Evolutionary conservation across 306 rosid genomes (phyloP).

Genomic region (Oemleria cerasiformis): DNA sequence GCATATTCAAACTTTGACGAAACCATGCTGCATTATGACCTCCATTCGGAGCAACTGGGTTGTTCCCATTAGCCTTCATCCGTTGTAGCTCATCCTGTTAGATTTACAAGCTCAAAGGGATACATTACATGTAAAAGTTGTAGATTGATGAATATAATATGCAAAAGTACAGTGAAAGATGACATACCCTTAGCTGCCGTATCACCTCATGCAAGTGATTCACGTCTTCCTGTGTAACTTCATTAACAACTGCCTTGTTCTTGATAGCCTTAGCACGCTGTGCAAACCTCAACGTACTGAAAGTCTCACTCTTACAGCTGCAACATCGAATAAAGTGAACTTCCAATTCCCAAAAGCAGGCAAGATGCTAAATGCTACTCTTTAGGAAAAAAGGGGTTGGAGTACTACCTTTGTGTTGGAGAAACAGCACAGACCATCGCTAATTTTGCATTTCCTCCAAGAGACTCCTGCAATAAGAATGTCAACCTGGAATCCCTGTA

Average conservation of each 20-base stretch:
- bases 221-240: slow-evolving; percentile 85
- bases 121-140: slow-evolving; percentile 19
- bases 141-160: slow-evolving; percentile 17
- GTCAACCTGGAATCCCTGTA: slow-evolving; percentile 97
- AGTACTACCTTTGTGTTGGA: slow-evolving; percentile 76
- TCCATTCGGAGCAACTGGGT: slow-evolving; percentile 55
- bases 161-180: slow-evolving; percentile 17
- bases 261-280: slow-evolving; percentile 94
- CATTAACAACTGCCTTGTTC: slow-evolving; percentile 97
- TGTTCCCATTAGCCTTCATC: slow-evolving; percentile 61
- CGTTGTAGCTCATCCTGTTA: slow-evolving; percentile 89
- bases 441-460: slow-evolving; percentile 96
- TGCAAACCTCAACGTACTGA: slow-evolving; percentile 96
- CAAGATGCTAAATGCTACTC: slow-evolving; percentile 11
- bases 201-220: slow-evolving; percentile 89
- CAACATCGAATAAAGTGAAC: slow-evolving; percentile 32
- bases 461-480: slow-evolving; percentile 93
- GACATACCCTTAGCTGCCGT: slow-evolving; percentile 81
- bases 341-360: slow-evolving; percentile 16
- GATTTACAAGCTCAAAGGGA: slow-evolving; percentile 26
- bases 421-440: slow-evolving; percentile 99
- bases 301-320: slow-evolving; percentile 96
- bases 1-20: slow-evolving; percentile 70
- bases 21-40: slow-evolving; percentile 93
- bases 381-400: slow-evolving; percentile 19